Percentiles rank a stretch among this genome's conserved stretches.
Evolutionary conservation across 805 yeast species (phyloP).

Genomic region (Hagleromyces aurorensis): DNA sequence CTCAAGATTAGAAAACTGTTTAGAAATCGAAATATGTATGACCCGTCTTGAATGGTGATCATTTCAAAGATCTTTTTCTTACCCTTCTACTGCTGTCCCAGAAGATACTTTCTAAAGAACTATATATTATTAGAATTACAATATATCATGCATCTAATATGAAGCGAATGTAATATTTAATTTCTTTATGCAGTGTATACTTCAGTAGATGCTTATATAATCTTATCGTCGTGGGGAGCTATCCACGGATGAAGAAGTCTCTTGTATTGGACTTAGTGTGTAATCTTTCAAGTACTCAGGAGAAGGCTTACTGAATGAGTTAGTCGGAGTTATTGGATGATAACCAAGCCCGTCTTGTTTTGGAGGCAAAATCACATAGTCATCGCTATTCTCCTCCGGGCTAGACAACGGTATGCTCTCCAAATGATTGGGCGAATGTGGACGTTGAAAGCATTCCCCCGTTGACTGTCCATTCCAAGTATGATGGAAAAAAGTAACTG

Average conservation of each 20-base stretch:
- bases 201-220: not conserved
- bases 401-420: slow-evolving; percentile 1
- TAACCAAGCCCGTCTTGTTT: slow-evolving; percentile 3
- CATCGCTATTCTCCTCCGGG: slow-evolving; percentile 4
- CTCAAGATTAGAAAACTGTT: no score
- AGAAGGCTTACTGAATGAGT: slow-evolving; percentile 20
- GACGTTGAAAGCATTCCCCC: slow-evolving; percentile 1
- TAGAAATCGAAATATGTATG: no score
- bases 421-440: not conserved
- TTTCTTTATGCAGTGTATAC: not conserved
- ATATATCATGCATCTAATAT: no score
- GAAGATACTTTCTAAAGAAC: no score
- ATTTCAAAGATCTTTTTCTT: no score
- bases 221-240: slow-evolving; percentile 23
- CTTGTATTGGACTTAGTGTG: slow-evolving; percentile 30
- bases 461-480: slow-evolving; percentile 8
- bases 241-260: slow-evolving; percentile 23
- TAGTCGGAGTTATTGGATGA: slow-evolving; percentile 15
- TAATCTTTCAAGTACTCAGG: slow-evolving; percentile 18
- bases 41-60: no score
- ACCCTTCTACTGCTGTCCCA: no score
- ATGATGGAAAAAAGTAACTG: slow-evolving; percentile 33
- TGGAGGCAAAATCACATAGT: slow-evolving; percentile 6
- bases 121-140: no score
- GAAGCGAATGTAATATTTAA: no score